A percentile compares a stretch with the other conserved stretches of the same genome.
These are phyloP conservation scores for Osmanthus fragrans DNA, from an alignment of 257 asterid species.

Conservation along the genomic window DNA sequence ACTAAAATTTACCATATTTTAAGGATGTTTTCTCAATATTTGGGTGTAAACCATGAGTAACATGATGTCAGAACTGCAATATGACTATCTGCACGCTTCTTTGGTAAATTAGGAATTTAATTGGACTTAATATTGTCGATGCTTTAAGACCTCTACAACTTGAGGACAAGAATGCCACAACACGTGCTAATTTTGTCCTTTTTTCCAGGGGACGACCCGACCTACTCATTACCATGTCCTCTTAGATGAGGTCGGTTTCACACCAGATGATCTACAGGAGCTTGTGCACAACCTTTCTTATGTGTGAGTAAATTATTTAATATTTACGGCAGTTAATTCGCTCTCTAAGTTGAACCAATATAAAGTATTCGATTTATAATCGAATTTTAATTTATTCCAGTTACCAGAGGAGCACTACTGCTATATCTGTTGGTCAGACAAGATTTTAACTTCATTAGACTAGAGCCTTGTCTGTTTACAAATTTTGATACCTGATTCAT, in stretches of 20 bases:
- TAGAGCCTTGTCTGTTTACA: not conserved
- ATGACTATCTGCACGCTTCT: not conserved
- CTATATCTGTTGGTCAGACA: constrained; percentile 79
- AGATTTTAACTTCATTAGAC: too few relatives aligned
- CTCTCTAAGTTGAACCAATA: too few relatives aligned
- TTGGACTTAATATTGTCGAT: not conserved
- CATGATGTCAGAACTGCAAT: not conserved
- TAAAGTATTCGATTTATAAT: not conserved
- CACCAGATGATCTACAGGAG: constrained; percentile 87
- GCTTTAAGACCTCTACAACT: not conserved
- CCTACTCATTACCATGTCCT: constrained; percentile 91
- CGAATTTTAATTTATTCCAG: constrained; percentile 36
- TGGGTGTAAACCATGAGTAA: not conserved
- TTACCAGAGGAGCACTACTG: constrained; percentile 94
- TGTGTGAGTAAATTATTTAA: constrained; percentile 55
- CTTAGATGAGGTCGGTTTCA: constrained; percentile 73
- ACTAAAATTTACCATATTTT: not conserved
- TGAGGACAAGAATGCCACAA: not conserved
- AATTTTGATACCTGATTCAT: not conserved
- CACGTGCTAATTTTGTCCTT: not conserved
- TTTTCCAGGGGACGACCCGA: constrained; percentile 76
- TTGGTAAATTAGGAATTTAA: not conserved
- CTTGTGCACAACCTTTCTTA: constrained; percentile 84
- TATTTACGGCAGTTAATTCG: not conserved
- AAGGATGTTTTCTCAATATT: not conserved